These are phyloP conservation scores for Neurospora sp. DNA, from an alignment of 495 filamentous ascomycete genomes.

Conservation along the genomic window DNA sequence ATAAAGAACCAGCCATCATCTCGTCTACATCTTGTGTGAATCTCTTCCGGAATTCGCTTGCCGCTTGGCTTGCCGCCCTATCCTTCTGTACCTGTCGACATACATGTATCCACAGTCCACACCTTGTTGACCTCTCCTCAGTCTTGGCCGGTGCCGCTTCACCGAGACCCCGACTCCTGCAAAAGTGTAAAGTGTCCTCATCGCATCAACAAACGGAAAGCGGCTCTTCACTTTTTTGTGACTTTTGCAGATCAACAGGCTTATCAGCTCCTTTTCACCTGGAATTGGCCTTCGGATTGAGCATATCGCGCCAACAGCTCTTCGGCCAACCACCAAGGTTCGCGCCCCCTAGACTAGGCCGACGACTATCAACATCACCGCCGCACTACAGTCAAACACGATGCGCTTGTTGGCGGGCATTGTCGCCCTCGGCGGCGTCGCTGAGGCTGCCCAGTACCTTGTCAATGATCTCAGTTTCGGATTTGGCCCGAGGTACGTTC, in stretches of 20 bases:
- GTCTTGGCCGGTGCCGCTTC: neutral
- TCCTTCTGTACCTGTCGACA: neutral
- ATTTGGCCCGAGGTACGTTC: conserved; percentile 49
- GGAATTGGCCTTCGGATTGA: neutral
- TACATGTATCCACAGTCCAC: neutral
- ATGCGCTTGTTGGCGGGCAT: conserved; percentile 36
- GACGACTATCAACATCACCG: neutral
- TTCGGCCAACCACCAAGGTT: neutral
- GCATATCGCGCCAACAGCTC: neutral
- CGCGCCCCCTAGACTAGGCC: neutral
- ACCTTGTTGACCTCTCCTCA: neutral
- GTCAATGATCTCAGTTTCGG: conserved; percentile 68
- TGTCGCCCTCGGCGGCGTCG: conserved; percentile 40
- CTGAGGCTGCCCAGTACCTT: conserved; percentile 47
- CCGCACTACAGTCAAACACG: neutral
- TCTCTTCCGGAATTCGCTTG: neutral
- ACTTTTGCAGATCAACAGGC: neutral
- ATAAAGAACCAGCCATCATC: neutral
- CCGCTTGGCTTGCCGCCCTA: neutral
- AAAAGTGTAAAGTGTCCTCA: neutral
- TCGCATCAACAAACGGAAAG: neutral
- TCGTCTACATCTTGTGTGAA: neutral
- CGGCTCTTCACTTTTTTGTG: neutral
- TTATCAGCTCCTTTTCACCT: neutral
- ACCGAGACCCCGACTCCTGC: neutral